Evolutionary conservation across 202 grass and related monocot species (phyloP).

Genomic region (Setaria italica): DNA sequence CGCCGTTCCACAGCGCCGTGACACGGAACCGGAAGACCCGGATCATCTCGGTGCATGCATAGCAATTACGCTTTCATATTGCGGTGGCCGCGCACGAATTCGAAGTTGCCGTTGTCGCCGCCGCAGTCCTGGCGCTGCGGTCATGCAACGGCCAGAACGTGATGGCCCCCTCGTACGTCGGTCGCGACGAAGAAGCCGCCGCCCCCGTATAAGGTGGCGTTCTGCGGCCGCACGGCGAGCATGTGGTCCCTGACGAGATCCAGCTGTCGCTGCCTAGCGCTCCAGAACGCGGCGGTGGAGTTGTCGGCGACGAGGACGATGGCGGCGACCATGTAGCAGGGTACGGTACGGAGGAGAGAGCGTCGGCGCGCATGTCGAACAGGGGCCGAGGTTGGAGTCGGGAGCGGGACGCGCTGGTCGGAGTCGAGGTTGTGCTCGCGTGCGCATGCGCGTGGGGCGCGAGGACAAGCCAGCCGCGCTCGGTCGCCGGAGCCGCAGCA

Average conservation of each 20-base stretch:
- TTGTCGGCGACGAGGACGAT: neutral
- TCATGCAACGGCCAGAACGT: neutral
- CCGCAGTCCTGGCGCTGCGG: slow-evolving; percentile 26
- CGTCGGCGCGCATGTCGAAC: slow-evolving; percentile 35
- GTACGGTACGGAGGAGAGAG: slow-evolving; percentile 21
- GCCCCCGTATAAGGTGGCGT: neutral
- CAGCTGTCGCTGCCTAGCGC: slow-evolving; percentile 8
- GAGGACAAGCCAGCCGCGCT: slow-evolving; percentile 45
- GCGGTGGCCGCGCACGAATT: too few relatives aligned
- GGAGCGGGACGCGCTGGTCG: slow-evolving; percentile 15
- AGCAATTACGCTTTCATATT: too few relatives aligned
- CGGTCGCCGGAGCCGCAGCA: slow-evolving; percentile 36
- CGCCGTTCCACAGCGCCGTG: too few relatives aligned
- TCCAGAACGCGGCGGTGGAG: slow-evolving; percentile 35
- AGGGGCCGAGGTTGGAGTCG: neutral
- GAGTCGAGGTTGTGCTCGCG: slow-evolving; percentile 50
- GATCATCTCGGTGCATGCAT: slow-evolving; percentile 8
- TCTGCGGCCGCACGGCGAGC: neutral
- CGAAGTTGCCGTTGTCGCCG: too few relatives aligned
- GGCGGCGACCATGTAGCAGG: neutral
- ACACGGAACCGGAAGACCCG: slow-evolving; percentile 25
- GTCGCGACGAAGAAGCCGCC: slow-evolving; percentile 26
- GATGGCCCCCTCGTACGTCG: slow-evolving; percentile 11
- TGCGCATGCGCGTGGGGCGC: slow-evolving; percentile 31
- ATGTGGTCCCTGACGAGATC: neutral